These are phyloP conservation scores for Pichia kudriavzevii DNA, from an alignment of 1,139 yeast genomes.

Conservation along the genomic window DNA sequence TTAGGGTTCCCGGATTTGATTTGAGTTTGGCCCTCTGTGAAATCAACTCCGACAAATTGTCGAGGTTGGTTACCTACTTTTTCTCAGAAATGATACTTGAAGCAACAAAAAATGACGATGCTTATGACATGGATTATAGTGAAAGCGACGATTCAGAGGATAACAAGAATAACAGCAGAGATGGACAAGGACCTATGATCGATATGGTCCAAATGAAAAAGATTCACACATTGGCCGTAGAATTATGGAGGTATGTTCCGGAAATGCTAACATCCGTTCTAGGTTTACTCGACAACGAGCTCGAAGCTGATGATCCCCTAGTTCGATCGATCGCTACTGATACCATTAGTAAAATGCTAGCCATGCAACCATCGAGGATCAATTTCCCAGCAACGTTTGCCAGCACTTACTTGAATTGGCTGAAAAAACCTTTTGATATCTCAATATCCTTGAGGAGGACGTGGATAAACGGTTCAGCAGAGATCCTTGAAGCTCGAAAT, in stretches of 20 bases:
- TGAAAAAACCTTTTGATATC: slow-evolving; percentile 64
- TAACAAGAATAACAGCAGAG: slow-evolving; percentile 6
- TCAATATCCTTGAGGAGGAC: slow-evolving; percentile 54
- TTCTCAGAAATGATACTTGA: slow-evolving; percentile 71
- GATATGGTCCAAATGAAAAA: slow-evolving; percentile 36
- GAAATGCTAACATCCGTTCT: slow-evolving; percentile 65
- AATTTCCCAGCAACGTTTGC: slow-evolving; percentile 56
- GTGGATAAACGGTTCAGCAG: slow-evolving; percentile 60
- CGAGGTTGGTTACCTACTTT: slow-evolving; percentile 71
- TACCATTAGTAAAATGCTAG: slow-evolving; percentile 63
- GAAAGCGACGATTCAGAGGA: slow-evolving; percentile 18
- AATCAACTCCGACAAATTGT: slow-evolving; percentile 64
- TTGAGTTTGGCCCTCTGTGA: slow-evolving; percentile 65
- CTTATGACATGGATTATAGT: slow-evolving; percentile 26
- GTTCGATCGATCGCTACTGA: slow-evolving; percentile 65
- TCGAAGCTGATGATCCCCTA: slow-evolving; percentile 61
- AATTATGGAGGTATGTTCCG: slow-evolving; percentile 74
- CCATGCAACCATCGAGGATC: slow-evolving; percentile 39
- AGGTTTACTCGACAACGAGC: slow-evolving; percentile 75
- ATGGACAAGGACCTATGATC: neutral
- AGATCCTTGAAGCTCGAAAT: slow-evolving; percentile 36
- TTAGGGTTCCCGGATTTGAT: slow-evolving; percentile 47
- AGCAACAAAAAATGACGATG: slow-evolving; percentile 26
- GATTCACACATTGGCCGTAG: slow-evolving; percentile 56
- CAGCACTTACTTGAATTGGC: slow-evolving; percentile 65